Conservation (phyloP, 768 basidiomycete genomes). For the Boletus tylopilopsis region DNA sequence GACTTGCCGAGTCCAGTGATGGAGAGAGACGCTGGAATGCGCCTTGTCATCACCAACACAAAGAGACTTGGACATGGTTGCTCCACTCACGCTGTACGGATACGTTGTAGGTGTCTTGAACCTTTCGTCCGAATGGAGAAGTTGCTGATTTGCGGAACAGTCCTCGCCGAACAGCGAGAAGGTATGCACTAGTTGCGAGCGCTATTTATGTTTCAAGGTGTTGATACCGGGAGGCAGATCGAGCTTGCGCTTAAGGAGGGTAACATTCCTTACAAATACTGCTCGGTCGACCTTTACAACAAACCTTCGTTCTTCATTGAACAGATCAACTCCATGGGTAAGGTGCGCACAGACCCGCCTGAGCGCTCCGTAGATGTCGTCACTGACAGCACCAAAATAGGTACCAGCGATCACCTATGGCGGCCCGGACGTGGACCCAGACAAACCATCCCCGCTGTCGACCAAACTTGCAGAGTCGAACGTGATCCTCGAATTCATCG, state of each 20-base stretch:
- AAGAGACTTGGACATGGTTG: no score
- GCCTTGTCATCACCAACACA: no score
- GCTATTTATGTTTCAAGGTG: background rate
- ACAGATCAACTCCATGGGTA: conserved; percentile 58
- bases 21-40: no score
- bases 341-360: conserved; percentile 36
- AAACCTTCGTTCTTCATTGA: conserved; percentile 66
- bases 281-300: conserved; percentile 52
- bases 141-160: background rate
- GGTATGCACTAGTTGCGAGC: background rate
- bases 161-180: background rate
- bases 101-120: no score
- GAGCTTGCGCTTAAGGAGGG: conserved; percentile 58
- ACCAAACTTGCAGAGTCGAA: conserved; percentile 60
- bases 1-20: no score
- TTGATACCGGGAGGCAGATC: conserved; percentile 29
- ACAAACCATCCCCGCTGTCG: conserved; percentile 53
- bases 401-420: conserved; percentile 59
- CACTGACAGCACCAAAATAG: background rate
- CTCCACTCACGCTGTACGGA: no score
- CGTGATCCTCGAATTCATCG: conserved; percentile 60
- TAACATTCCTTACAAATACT: conserved; percentile 43
- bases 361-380: conserved; percentile 7
- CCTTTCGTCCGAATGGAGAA: no score
- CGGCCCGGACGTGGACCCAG: conserved; percentile 49